Evolutionary conservation across 108 stramenopile genomes (phyloP).

Genomic region (Bacterosira constricta): DNA sequence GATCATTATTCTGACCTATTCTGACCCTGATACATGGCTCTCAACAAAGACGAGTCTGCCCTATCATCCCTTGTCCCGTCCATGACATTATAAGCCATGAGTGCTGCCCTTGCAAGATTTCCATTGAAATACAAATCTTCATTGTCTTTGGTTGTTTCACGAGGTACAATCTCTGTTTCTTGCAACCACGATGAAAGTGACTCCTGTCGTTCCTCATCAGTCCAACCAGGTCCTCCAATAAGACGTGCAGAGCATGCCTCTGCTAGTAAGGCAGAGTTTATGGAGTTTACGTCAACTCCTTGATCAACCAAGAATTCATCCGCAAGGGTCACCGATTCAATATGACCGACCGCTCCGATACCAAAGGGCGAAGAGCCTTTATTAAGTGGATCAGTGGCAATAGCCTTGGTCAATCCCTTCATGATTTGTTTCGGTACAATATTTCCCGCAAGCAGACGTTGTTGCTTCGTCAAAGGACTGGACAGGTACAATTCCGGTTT

Average conservation of each 20-base stretch:
- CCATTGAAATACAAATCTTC: conserved; percentile 57
- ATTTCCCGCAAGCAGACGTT: conserved; percentile 34
- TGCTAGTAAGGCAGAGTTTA: conserved; percentile 35
- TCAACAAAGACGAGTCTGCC: conserved; percentile 53
- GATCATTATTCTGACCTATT: conserved; percentile 11
- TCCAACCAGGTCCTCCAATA: conserved; percentile 58
- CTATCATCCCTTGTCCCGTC: conserved; percentile 61
- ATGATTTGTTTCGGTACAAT: conserved; percentile 59
- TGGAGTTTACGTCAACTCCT: conserved; percentile 49
- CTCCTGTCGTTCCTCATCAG: conserved; percentile 64
- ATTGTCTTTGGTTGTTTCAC: conserved; percentile 2
- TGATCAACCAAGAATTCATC: conserved; percentile 73
- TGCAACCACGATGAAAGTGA: conserved; percentile 64
- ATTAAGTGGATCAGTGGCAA: conserved; percentile 51
- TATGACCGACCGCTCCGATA: conserved; percentile 59
- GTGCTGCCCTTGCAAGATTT: conserved; percentile 71
- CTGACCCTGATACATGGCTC: conserved; percentile 53
- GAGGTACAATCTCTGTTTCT: conserved; percentile 51
- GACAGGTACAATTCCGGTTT: conserved; percentile 42
- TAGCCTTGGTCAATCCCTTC: conserved; percentile 57
- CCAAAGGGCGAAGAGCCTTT: conserved; percentile 68
- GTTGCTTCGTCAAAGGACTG: conserved; percentile 23
- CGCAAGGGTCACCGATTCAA: conserved; percentile 51
- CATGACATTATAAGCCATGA: conserved; percentile 70
- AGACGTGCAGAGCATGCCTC: conserved; percentile 80